phyloP scores from a whole-genome alignment of 75 land plant genomes.

The Picea sitchensis region DNA sequence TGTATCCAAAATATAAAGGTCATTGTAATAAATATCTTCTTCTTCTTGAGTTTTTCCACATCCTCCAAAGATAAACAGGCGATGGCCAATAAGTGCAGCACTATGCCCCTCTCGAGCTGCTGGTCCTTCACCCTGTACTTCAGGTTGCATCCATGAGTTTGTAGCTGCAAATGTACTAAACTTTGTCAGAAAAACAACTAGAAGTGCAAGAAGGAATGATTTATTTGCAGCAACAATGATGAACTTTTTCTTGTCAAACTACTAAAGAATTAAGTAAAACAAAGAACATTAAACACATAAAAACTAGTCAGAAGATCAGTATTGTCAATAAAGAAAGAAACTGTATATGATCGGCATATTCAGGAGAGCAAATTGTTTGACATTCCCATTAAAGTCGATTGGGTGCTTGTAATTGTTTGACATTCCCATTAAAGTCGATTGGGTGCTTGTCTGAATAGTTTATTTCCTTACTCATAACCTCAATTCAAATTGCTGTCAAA shows the following conservation, averaged over 20 bases:
- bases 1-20: constrained; percentile 38
- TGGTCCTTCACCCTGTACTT: constrained; percentile 29
- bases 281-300: not conserved
- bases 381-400: too few species aligned
- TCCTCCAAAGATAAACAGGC: constrained; percentile 43
- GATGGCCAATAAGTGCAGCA: constrained; percentile 35
- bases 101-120: constrained; percentile 45
- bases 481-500: too few species aligned
- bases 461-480: too few species aligned
- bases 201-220: not conserved
- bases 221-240: too few species aligned
- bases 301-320: not conserved
- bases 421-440: too few species aligned
- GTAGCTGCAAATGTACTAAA: constrained; percentile 20
- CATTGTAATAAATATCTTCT: constrained; percentile 29
- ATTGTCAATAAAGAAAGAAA: not conserved
- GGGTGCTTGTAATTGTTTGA: too few species aligned
- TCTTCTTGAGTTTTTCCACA: constrained; percentile 34
- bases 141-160: constrained; percentile 36
- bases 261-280: not conserved
- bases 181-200: not conserved
- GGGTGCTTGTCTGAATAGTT: too few species aligned
- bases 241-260: not conserved
- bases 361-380: too few species aligned
- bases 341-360: not conserved